phyloP scores from a whole-genome alignment of 176 grass and related monocot genomes.

The Rhynchospora breviuscula region DNA sequence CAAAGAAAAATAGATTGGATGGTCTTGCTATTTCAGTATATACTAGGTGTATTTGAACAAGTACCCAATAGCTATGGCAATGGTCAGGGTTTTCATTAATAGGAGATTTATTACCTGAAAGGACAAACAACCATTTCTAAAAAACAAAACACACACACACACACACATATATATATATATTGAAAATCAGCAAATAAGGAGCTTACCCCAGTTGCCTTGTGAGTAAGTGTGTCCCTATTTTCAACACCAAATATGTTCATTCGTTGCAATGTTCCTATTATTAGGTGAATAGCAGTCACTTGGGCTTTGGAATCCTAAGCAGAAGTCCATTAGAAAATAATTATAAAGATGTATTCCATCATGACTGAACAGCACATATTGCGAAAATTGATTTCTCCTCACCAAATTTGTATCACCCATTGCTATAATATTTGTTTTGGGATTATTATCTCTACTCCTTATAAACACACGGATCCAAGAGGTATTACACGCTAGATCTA shows the following conservation, averaged over 20 bases:
- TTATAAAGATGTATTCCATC: background rate
- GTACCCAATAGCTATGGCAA: background rate
- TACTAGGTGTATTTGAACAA: background rate
- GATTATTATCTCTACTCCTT: background rate
- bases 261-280: conserved; percentile 90
- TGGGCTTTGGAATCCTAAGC: conserved; percentile 98
- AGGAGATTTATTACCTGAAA: background rate
- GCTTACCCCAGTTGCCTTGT: conserved; percentile 94
- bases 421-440: background rate
- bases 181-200: conserved; percentile 12
- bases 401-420: background rate
- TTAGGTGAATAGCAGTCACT: conserved; percentile 98
- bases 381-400: background rate
- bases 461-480: too few relatives aligned
- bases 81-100: background rate
- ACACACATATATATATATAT: background rate
- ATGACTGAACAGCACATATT: background rate
- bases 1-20: background rate
- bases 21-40: background rate
- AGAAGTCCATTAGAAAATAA: conserved; percentile 7
- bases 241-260: conserved; percentile 96
- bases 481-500: too few relatives aligned
- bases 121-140: background rate
- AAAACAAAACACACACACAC: background rate
- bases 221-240: conserved; percentile 95